Evolutionary conservation across 768 basidiomycete genomes (phyloP).

Genomic region (Strobilomyces dryophilus): DNA sequence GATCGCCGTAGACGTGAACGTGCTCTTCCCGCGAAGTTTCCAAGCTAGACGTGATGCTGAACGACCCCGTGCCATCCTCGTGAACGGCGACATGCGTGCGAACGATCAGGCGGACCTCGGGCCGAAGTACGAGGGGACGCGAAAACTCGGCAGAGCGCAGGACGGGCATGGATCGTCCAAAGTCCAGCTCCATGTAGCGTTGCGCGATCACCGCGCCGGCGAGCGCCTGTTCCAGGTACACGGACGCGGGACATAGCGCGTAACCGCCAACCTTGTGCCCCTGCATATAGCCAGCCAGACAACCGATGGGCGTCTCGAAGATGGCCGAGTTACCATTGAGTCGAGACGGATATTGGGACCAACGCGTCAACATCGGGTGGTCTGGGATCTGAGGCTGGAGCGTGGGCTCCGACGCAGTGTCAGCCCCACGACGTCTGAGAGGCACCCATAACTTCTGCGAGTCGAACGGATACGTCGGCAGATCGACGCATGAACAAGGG

Average conservation of each 20-base stretch:
- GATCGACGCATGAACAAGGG: constrained; percentile 39
- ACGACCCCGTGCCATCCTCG: constrained; percentile 36
- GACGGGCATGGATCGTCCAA: constrained; percentile 32
- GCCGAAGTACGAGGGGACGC: constrained; percentile 50
- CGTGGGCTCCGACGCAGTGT: neutral
- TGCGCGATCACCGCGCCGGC: constrained; percentile 40
- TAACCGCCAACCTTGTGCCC: constrained; percentile 57
- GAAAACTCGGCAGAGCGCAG: constrained; percentile 45
- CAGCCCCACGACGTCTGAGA: constrained; percentile 31
- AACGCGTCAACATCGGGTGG: constrained; percentile 37
- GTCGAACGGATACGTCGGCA: constrained; percentile 65
- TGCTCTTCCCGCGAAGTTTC: constrained; percentile 30
- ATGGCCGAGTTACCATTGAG: constrained; percentile 36
- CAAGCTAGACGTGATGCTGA: constrained; percentile 43
- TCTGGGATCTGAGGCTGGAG: constrained; percentile 12
- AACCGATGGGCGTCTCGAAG: constrained; percentile 50
- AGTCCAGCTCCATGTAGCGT: constrained; percentile 30
- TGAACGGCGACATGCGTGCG: constrained; percentile 37
- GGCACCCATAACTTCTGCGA: constrained; percentile 54
- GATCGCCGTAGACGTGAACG: constrained; percentile 45
- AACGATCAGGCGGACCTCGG: constrained; percentile 31
- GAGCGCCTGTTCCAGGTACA: constrained; percentile 56
- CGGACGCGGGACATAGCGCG: constrained; percentile 62
- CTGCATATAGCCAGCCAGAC: constrained; percentile 41
- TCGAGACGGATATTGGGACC: constrained; percentile 39